Evolutionary conservation across 2,329 filamentous ascomycete genomes (phyloP).

Genomic region (Fusarium burgessii): DNA sequence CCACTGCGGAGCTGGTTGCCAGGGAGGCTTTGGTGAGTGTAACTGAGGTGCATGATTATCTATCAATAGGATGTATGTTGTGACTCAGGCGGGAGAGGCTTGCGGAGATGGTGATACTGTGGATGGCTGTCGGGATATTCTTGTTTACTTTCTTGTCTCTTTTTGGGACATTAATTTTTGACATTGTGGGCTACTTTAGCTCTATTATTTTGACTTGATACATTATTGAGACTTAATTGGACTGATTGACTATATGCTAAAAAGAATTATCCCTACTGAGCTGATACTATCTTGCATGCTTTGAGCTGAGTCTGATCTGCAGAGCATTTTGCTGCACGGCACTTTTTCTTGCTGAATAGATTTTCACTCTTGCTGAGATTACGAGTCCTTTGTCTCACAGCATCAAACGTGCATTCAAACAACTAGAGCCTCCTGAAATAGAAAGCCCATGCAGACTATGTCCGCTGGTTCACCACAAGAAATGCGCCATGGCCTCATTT

Average conservation of each 20-base stretch:
- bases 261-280: not conserved
- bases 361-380: not conserved
- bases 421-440: constrained; percentile 1
- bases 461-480: not conserved
- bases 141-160: constrained; percentile 13
- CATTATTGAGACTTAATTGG: not conserved
- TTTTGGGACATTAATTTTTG: not conserved
- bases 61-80: not conserved
- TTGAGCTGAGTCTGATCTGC: not conserved
- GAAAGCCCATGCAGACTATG: not conserved
- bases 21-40: constrained; percentile 51
- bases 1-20: constrained; percentile 53
- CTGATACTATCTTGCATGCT: not conserved
- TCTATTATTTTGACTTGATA: constrained; percentile 2
- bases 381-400: not conserved
- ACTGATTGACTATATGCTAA: not conserved
- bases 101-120: constrained; percentile 12
- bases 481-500: not conserved
- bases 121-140: constrained; percentile 2
- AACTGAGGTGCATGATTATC: constrained; percentile 29
- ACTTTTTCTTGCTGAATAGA: not conserved
- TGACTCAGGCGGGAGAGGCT: constrained; percentile 13
- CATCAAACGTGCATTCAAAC: not conserved
- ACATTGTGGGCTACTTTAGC: not conserved
- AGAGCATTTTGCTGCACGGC: not conserved